These are phyloP conservation scores for Tulasnella sp. DNA, from an alignment of 768 basidiomycete species.

Conservation along the genomic window DNA sequence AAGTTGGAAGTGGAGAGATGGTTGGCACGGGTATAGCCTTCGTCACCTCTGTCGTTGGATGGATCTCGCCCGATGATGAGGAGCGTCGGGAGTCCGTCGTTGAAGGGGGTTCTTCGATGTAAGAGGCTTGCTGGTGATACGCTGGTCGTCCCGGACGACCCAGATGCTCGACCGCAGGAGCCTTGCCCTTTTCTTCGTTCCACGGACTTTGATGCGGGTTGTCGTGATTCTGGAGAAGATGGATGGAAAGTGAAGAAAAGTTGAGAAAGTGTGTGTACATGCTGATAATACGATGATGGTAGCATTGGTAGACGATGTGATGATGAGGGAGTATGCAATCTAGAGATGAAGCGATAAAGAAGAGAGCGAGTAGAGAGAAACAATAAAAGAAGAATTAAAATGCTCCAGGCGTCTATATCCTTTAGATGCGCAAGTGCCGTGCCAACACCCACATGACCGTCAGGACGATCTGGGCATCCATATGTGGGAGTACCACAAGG, in stretches of 20 bases:
- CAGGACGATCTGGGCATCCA: constrained; percentile 6
- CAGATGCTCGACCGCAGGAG: background rate
- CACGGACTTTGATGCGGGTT: background rate
- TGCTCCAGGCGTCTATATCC: background rate
- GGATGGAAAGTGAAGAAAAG: no score
- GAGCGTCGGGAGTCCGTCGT: no score
- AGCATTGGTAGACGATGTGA: no score
- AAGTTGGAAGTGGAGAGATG: no score
- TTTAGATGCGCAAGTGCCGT: constrained; percentile 7
- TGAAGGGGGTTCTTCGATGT: no score
- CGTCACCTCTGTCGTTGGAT: no score
- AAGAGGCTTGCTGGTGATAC: background rate
- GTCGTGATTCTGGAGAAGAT: background rate
- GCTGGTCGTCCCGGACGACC: background rate
- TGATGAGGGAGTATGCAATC: background rate
- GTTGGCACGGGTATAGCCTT: no score
- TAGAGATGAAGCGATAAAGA: no score
- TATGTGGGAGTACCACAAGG: background rate
- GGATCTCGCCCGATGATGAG: no score
- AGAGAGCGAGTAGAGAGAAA: background rate
- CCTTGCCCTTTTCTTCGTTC: background rate
- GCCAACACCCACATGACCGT: constrained; percentile 6
- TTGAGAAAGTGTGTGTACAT: background rate
- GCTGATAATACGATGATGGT: no score
- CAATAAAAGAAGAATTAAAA: background rate